Conservation (phyloP, 805 yeast genomes). For the Allodekkera sacchari region DNA sequence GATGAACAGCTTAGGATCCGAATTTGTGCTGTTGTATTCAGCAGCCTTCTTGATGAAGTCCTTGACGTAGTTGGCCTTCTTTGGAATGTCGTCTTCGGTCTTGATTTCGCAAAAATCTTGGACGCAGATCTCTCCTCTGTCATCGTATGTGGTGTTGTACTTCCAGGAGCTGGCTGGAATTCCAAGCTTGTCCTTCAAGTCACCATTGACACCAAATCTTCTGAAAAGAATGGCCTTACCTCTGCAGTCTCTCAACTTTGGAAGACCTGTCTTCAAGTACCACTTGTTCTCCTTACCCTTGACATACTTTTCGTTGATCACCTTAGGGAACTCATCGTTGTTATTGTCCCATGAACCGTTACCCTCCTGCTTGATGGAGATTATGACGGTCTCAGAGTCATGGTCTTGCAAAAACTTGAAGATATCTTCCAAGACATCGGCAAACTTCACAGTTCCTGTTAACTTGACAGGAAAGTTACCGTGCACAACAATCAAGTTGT, state of each 20-base stretch:
- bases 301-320: constrained; percentile 51
- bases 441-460: constrained; percentile 45
- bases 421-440: constrained; percentile 46
- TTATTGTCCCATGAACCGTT: constrained; percentile 49
- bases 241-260: constrained; percentile 51
- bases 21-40: constrained; percentile 31
- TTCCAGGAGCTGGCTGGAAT: constrained; percentile 62
- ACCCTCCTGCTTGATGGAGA: constrained; percentile 72
- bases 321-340: constrained; percentile 55
- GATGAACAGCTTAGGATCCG: constrained; percentile 50
- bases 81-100: constrained; percentile 40
- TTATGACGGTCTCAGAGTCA: constrained; percentile 51
- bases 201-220: constrained; percentile 56
- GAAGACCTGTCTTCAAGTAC: constrained; percentile 50
- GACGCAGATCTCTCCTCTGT: constrained; percentile 51
- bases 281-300: constrained; percentile 42
- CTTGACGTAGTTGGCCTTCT: constrained; percentile 50
- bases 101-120: constrained; percentile 70
- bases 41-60: constrained; percentile 45
- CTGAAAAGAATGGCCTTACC: constrained; percentile 63
- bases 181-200: constrained; percentile 37
- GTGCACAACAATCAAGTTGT: constrained; percentile 59
- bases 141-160: constrained; percentile 59
- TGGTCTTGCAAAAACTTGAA: constrained; percentile 47
- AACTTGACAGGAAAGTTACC: constrained; percentile 69